Evolutionary conservation across 345 rosid species (phyloP), one percentile per base, ranked within the genome.

Genomic region (Dimocarpus longan): DNA sequence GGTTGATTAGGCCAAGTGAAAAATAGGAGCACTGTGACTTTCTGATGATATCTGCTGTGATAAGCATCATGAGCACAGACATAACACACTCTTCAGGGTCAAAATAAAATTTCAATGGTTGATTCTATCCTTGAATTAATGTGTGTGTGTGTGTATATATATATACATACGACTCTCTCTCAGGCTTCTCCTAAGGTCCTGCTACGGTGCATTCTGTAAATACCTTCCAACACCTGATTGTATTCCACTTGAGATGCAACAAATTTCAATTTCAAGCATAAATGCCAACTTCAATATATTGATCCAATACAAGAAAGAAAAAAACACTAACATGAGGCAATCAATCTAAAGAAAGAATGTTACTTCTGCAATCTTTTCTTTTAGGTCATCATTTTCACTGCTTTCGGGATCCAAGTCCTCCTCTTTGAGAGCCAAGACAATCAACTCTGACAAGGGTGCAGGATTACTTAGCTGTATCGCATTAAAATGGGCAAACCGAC

Each of bases 281-380:
- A 44, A 66, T 37, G 22, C 46, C 69, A 32, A 66, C 46, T 42
- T 32, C 37, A 46, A 66, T 37, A 39, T 37, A 37, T 4, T 3
- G 19, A 66, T 66, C 70, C 48, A 7, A 6, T 66, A 66, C 18
- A 63, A 79, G 72, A 69, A 71, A 24, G 4, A 18, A 68, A 43
- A 6, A 44, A 66, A 72, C 0, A 28, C 28, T 68, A 40, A 43
- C 76, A 54, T 7, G 65, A 50, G 59, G 71, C 66, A 80, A 68
- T n/a, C 46, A 56, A 71, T 28, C 48, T 63, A 28, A 56, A 59
- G 80, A 82, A 78, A 56, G 73, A 59, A 81, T 39, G 73, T 79
- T 87, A 94, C 98, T 79, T 96, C 95, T 11, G 97, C 95, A 78
- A 96, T 96, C 89, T 87, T 90, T 79, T 87, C 88, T 86, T 89